Evolutionary conservation across 2,329 filamentous ascomycete species (phyloP).

Genomic region (Talaromyces sp.): DNA sequence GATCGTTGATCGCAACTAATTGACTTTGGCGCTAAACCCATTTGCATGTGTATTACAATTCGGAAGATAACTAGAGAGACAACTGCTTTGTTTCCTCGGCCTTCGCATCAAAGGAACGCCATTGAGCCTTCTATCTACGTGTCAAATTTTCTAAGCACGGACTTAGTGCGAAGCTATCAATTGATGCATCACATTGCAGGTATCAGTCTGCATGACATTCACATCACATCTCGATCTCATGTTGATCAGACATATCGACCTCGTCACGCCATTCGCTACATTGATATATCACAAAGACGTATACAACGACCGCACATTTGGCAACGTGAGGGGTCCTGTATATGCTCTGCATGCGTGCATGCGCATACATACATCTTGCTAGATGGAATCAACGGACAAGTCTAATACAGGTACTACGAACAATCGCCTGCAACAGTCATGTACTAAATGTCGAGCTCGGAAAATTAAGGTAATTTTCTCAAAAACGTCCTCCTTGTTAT

Average conservation of each 20-base stretch:
- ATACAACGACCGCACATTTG: not conserved
- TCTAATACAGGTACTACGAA: constrained; percentile 16
- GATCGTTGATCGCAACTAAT: not conserved
- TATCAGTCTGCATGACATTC: not conserved
- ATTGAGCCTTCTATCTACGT: not conserved
- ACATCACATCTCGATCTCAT: not conserved
- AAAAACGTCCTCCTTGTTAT: not conserved
- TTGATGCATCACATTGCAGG: not conserved
- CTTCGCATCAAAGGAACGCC: not conserved
- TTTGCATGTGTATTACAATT: not conserved
- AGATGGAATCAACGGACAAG: not conserved
- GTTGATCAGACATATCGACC: not conserved
- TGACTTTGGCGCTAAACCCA: not conserved
- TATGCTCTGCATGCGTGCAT: not conserved
- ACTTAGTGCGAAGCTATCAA: not conserved
- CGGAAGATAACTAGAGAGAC: not conserved
- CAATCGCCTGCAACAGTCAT: constrained; percentile 29
- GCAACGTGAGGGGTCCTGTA: not conserved
- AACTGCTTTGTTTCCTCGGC: not conserved
- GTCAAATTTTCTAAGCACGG: not conserved
- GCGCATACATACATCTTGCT: not conserved
- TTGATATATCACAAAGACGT: not conserved
- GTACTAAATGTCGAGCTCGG: constrained; percentile 29
- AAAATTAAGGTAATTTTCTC: constrained; percentile 27
- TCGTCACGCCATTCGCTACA: not conserved